Conservation (phyloP, 768 basidiomycete genomes). For the Chiua virens region DNA sequence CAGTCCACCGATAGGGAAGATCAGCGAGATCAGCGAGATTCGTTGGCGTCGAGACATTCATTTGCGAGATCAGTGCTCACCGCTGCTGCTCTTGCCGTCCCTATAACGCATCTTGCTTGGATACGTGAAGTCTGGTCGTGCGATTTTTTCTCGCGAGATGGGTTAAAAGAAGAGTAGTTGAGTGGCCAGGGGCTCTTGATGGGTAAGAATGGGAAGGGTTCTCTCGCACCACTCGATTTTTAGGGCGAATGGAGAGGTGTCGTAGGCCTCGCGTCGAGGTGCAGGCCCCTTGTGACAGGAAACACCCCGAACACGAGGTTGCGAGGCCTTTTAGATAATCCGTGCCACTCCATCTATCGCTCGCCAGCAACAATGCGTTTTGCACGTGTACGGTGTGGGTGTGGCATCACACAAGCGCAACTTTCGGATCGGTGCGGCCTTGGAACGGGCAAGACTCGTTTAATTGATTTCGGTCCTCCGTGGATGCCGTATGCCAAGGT, state of each 20-base stretch:
- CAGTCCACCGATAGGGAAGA: conserved; percentile 16
- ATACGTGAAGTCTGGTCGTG: not conserved
- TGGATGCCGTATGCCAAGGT: not conserved
- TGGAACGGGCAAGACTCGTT: conserved; percentile 8
- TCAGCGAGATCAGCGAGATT: conserved; percentile 9
- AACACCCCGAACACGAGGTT: conserved; percentile 30
- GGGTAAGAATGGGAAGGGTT: not conserved
- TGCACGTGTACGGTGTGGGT: conserved; percentile 18
- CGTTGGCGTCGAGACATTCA: not conserved
- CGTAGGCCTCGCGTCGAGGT: conserved; percentile 8
- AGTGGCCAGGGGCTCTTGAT: not conserved
- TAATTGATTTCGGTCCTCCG: not conserved
- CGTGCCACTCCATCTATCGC: conserved; percentile 15
- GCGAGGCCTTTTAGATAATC: conserved; percentile 28
- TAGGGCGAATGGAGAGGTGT: not conserved
- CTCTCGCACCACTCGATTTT: not conserved
- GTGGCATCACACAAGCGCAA: not conserved
- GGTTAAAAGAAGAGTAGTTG: not conserved
- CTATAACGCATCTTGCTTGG: conserved; percentile 21
- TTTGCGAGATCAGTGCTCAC: conserved; percentile 16
- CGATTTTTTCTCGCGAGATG: conserved; percentile 1
- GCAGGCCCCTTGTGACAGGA: conserved; percentile 10
- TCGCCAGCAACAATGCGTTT: conserved; percentile 19
- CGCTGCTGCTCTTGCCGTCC: conserved; percentile 28
- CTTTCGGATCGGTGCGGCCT: conserved; percentile 8